Base-by-base conservation (phyloP, 441 rosid species). In the Raphanus hybrid region DNA sequence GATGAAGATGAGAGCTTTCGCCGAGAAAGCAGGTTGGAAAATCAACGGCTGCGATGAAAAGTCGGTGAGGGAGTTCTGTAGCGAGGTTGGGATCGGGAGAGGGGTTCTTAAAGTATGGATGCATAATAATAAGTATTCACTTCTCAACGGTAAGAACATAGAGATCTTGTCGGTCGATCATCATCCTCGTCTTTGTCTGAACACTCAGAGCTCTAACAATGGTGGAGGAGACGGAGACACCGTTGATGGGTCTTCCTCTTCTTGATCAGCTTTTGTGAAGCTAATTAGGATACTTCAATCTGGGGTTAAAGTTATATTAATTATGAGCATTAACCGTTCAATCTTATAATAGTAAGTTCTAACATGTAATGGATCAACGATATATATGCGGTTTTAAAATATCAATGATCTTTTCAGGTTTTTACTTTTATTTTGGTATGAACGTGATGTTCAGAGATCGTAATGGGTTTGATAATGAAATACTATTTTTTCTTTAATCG, bases 11-110 rank as follows among this genome's bases (percentile, higher is more conserved):
- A 59, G 86, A 78, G 86, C 0, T 6, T 91, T 92, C 68, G 97
- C 97, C 1, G 92, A 89, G 80, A 88, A 89, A 82, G 39, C 90
- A 26, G 94, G 94, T 54, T 91, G 98, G 98, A 89, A 77, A 69
- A 79, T 92, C 76, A 85, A 80, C 78, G 89, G 96, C 78, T 88
- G 86, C 48, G 94, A 89, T 57, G 87, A 82, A 32, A 87, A 83
- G 75, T 89, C 86, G 9, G 79, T 75, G 59, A 75, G 78, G 23
- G 80, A 54, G 0, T 86, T 90, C 27, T 90, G 96, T 65, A 73
- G 78, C 76, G 86, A 82, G 37, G 67, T 84, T 79, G 91, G 90
- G 64, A 79, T 90, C 4, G 86, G 80, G 39, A 81, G 92, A 76
- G 84, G 86, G 27, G 92, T 88, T 65, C 86, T 90, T 69, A 90